phyloP scores from a whole-genome alignment of 2,329 filamentous ascomycete genomes.

The Aureobasidium sp. region DNA sequence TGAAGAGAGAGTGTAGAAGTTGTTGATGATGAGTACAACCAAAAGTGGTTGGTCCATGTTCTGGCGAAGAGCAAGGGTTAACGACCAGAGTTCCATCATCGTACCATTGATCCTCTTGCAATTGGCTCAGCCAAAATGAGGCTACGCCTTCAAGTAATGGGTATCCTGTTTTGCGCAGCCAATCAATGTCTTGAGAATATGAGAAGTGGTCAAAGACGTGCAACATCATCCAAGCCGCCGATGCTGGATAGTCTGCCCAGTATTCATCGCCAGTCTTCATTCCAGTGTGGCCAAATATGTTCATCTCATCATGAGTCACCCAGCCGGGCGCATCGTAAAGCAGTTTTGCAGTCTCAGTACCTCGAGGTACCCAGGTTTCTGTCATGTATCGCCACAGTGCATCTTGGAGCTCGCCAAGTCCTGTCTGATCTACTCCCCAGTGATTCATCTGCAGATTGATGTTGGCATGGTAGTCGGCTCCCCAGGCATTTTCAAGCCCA shows the following conservation, averaged over 20 bases:
- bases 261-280: slow-evolving; percentile 40
- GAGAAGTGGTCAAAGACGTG: slow-evolving; percentile 53
- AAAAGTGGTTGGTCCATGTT: slow-evolving; percentile 47
- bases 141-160: slow-evolving; percentile 48
- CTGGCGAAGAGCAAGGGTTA: slow-evolving; percentile 54
- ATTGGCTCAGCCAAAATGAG: slow-evolving; percentile 50
- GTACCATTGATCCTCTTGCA: slow-evolving; percentile 45
- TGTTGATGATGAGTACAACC: slow-evolving; percentile 51
- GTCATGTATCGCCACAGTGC: slow-evolving; percentile 49
- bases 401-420: slow-evolving; percentile 39
- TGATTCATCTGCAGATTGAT: slow-evolving; percentile 59
- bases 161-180: slow-evolving; percentile 43
- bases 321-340: slow-evolving; percentile 51
- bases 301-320: slow-evolving; percentile 52
- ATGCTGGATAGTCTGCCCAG: slow-evolving; percentile 40
- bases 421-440: slow-evolving; percentile 50
- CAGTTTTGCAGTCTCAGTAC: slow-evolving; percentile 45
- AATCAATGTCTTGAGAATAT: slow-evolving; percentile 43
- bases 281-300: slow-evolving; percentile 52
- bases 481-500: slow-evolving; percentile 42
- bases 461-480: slow-evolving; percentile 51
- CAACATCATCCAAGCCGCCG: slow-evolving; percentile 54
- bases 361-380: slow-evolving; percentile 48
- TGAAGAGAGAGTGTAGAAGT: slow-evolving; percentile 38
- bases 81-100: slow-evolving; percentile 49